phyloP scores from a whole-genome alignment of 495 filamentous ascomycete genomes.

The Neurospora sp. region DNA sequence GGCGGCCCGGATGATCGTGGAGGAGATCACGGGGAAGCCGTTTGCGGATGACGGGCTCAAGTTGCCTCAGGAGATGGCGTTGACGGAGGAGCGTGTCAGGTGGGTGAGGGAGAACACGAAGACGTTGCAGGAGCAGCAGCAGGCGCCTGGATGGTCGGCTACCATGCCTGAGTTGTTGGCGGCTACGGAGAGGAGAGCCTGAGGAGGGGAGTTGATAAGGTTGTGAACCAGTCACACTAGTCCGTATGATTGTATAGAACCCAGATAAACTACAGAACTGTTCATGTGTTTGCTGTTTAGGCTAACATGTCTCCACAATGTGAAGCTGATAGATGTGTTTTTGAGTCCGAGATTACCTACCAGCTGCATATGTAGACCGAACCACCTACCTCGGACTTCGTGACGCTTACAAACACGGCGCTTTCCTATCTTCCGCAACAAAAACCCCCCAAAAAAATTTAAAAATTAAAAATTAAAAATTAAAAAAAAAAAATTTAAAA shows the following conservation, averaged over 20 bases:
- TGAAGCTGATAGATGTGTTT: background rate
- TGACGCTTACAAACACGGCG: background rate
- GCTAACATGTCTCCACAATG: too few relatives aligned
- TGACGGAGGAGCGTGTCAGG: constrained; percentile 32
- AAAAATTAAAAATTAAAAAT: too few relatives aligned
- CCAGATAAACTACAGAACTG: background rate
- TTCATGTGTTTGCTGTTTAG: background rate
- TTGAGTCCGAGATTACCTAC: background rate
- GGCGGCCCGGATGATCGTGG: constrained; percentile 54
- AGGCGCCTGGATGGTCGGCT: constrained; percentile 13
- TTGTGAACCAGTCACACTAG: background rate
- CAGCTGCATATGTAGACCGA: background rate
- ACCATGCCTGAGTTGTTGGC: constrained; percentile 4
- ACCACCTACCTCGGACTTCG: background rate
- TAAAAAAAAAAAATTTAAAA: too few relatives aligned
- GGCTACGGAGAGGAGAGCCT: constrained; percentile 1
- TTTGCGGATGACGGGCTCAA: constrained; percentile 5
- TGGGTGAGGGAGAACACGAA: constrained; percentile 7
- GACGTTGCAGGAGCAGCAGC: background rate
- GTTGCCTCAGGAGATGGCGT: constrained; percentile 35
- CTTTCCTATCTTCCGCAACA: background rate
- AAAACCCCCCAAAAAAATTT: too few relatives aligned
- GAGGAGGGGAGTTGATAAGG: background rate
- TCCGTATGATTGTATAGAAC: background rate
- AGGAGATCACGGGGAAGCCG: constrained; percentile 44